Percentiles rank a stretch among this genome's conserved stretches.
These are phyloP conservation scores for Trametes sp. DNA, from an alignment of 1,284 basidiomycete species.

Conservation along the genomic window DNA sequence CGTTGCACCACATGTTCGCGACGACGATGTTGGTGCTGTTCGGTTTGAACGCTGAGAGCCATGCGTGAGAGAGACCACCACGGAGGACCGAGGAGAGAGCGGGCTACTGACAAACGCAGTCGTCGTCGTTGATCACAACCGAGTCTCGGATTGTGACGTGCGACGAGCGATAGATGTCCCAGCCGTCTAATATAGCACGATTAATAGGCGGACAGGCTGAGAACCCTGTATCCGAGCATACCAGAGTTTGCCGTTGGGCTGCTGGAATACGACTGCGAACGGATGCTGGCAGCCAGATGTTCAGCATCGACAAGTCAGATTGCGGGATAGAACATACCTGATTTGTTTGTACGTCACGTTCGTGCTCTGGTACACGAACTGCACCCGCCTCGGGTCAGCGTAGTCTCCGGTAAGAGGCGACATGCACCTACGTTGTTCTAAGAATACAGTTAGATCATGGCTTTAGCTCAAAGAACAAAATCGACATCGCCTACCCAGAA, in stretches of 20 bases:
- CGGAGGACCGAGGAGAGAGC: not conserved
- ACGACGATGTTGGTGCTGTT: slow-evolving; percentile 70
- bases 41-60: slow-evolving; percentile 60
- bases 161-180: slow-evolving; percentile 69
- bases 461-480: not conserved
- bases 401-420: too few relatives aligned
- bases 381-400: too few relatives aligned
- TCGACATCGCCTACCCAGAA: slow-evolving; percentile 46
- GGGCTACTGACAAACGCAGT: slow-evolving; percentile 56
- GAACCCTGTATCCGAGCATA: slow-evolving; percentile 27
- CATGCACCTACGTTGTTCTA: slow-evolving; percentile 46
- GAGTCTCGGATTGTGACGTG: slow-evolving; percentile 59
- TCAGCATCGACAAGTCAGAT: too few relatives aligned
- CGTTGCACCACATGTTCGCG: slow-evolving; percentile 65
- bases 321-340: slow-evolving; percentile 31
- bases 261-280: slow-evolving; percentile 39
- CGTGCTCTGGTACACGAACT: slow-evolving; percentile 45
- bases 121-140: slow-evolving; percentile 65
- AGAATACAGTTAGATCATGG: not conserved
- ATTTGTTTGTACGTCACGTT: slow-evolving; percentile 44
- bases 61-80: not conserved
- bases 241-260: slow-evolving; percentile 39
- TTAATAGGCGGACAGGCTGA: slow-evolving; percentile 17
- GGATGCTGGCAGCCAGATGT: slow-evolving; percentile 31
- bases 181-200: slow-evolving; percentile 60